These are phyloP conservation scores for Cutaneotrichosporon daszewskae DNA, from an alignment of 1,284 basidiomycete species.

Conservation along the genomic window DNA sequence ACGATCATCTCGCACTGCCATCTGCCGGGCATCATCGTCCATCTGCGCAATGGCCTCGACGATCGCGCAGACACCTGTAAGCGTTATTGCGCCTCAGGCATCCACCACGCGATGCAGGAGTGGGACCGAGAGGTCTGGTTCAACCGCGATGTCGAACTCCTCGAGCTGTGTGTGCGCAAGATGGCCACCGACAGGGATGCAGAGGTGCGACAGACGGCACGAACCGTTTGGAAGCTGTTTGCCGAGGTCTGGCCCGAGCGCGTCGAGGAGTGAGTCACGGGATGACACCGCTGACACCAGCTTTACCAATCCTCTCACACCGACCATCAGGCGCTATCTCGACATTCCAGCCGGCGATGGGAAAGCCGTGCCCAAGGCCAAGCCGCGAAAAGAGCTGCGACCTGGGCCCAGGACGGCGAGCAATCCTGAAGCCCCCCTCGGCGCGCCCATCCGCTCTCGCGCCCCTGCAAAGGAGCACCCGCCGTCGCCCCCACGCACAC, in stretches of 20 bases:
- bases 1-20: constrained; percentile 50
- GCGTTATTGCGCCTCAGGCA: constrained; percentile 30
- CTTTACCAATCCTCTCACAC: constrained; percentile 49
- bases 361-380: constrained; percentile 14
- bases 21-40: constrained; percentile 36
- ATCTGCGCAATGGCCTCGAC: constrained; percentile 42
- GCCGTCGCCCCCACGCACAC: not conserved
- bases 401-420: constrained; percentile 6
- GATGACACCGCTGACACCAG: constrained; percentile 33
- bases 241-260: constrained; percentile 48
- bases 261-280: constrained; percentile 43
- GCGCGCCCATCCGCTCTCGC: constrained; percentile 5
- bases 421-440: not conserved
- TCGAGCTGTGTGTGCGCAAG: constrained; percentile 47
- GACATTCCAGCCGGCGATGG: constrained; percentile 31
- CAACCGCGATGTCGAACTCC: constrained; percentile 29
- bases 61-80: constrained; percentile 48
- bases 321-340: constrained; percentile 48
- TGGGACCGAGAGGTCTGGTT: constrained; percentile 39
- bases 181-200: constrained; percentile 50
- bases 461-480: constrained; percentile 1
- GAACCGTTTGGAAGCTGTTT: constrained; percentile 48
- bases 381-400: constrained; percentile 3
- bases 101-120: constrained; percentile 27
- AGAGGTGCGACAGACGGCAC: constrained; percentile 49